Percentiles rank a stretch among this genome's conserved stretches.
Conservation (phyloP, 2,329 filamentous ascomycete genomes). For the Fonsecaea multimorphosa region DNA sequence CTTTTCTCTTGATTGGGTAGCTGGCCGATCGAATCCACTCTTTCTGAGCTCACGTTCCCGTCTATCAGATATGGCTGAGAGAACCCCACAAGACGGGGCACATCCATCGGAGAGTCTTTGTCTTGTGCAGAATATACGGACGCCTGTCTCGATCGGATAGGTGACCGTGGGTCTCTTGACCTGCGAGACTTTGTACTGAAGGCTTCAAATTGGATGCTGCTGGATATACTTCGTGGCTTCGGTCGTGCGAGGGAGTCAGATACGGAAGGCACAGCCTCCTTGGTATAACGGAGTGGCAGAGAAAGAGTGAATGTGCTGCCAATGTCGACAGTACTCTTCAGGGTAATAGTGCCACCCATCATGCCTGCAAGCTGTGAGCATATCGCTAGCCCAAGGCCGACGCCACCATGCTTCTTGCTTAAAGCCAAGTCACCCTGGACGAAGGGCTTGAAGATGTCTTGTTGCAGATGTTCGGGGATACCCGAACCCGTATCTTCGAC, state of each 20-base stretch:
- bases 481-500: slow-evolving; percentile 86
- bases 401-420: slow-evolving; percentile 87
- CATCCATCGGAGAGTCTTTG: slow-evolving; percentile 48
- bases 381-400: slow-evolving; percentile 83
- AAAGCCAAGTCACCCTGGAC: slow-evolving; percentile 85
- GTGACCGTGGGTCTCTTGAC: slow-evolving; percentile 15
- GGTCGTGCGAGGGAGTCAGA: slow-evolving; percentile 30
- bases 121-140: slow-evolving; percentile 22
- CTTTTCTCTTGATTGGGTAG: slow-evolving; percentile 8
- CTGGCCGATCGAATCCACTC: not conserved
- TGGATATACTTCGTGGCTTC: slow-evolving; percentile 18
- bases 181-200: slow-evolving; percentile 22
- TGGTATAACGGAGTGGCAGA: slow-evolving; percentile 78
- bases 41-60: slow-evolving; percentile 10
- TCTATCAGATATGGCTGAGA: slow-evolving; percentile 68
- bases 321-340: slow-evolving; percentile 72
- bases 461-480: slow-evolving; percentile 75
- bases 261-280: slow-evolving; percentile 61
- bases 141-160: slow-evolving; percentile 16
- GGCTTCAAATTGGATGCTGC: slow-evolving; percentile 25
- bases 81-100: slow-evolving; percentile 77
- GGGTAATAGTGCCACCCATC: slow-evolving; percentile 78
- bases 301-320: slow-evolving; percentile 82
- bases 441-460: slow-evolving; percentile 89
- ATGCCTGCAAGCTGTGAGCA: slow-evolving; percentile 83